A percentile compares a stretch with the other conserved stretches of the same genome.
Evolutionary conservation across 2,329 filamentous ascomycete species (phyloP).

Genomic region (Calonectria pteridis): DNA sequence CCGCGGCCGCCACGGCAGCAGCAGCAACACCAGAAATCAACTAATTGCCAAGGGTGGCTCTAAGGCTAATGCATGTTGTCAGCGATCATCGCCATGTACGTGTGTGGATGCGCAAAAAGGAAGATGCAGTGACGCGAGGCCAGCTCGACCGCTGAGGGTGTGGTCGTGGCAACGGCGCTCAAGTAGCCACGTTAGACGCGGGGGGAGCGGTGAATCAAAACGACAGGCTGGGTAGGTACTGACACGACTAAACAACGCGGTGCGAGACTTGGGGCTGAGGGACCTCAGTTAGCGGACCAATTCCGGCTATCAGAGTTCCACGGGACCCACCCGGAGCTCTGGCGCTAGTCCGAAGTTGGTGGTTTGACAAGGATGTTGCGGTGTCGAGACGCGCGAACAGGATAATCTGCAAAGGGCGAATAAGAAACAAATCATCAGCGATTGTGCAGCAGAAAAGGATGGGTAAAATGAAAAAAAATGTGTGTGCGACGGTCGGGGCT

Average conservation of each 20-base stretch:
- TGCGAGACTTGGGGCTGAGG: slow-evolving; percentile 35
- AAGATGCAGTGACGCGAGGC: slow-evolving; percentile 35
- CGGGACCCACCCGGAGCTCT: slow-evolving; percentile 35
- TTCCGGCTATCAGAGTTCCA: slow-evolving; percentile 38
- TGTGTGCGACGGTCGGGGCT: slow-evolving; percentile 12
- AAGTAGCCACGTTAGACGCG: slow-evolving; percentile 37
- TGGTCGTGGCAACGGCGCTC: slow-evolving; percentile 34
- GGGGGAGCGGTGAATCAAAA: slow-evolving; percentile 28
- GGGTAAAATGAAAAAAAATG: neutral
- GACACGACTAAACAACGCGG: slow-evolving; percentile 36
- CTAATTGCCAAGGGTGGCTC: slow-evolving; percentile 36
- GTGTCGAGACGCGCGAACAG: slow-evolving; percentile 31
- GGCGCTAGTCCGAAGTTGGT: slow-evolving; percentile 41
- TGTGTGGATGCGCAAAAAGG: slow-evolving; percentile 35
- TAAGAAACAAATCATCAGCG: slow-evolving; percentile 41
- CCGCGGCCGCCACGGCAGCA: slow-evolving; percentile 37
- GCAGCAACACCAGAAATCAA: slow-evolving; percentile 37
- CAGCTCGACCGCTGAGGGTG: slow-evolving; percentile 29
- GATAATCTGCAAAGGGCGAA: slow-evolving; percentile 37
- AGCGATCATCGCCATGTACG: slow-evolving; percentile 45
- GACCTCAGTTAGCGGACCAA: slow-evolving; percentile 34
- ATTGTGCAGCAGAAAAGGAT: slow-evolving; percentile 29
- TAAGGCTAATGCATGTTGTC: slow-evolving; percentile 48
- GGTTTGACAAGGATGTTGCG: slow-evolving; percentile 35
- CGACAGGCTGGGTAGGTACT: slow-evolving; percentile 37